Base-by-base conservation (phyloP, 192 early-diverging fungal species). In the Linnemannia zychae region DNA sequence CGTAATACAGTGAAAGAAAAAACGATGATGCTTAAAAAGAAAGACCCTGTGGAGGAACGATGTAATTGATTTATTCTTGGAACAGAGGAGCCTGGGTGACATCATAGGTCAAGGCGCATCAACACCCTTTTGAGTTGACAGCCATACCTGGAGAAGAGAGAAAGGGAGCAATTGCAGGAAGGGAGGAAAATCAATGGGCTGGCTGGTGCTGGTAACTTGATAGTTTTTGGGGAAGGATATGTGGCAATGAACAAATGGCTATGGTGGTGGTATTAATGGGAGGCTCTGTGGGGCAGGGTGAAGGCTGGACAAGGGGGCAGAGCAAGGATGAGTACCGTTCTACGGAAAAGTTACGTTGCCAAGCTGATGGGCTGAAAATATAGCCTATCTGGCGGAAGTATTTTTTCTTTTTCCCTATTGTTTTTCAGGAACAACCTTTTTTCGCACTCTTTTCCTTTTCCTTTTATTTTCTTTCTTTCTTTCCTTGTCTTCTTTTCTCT, bases 361-460 rank as follows among this genome's bases (percentile, higher is more conserved):
- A 63, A 24, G 52, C 52, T n/a, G 12, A 57, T 7, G 11, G 28
- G 31, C 17, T 49, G 13, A 49, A 33, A 31, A 60, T 15, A 63
- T 28, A 63, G 57, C 57, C 57, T 24, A 57, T 24, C 53, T 24
- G 53, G 11, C 22, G 53, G 66, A 38, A 33, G 33, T 33, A 20
- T 67, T 67, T 67, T 67, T 66, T 66, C 31, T 34, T 24, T 3
- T 16, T n/a, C n/a, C n/a, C n/a, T n/a, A 33, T 37, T 38, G 18
- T 13, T 67, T 4, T 24, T 28, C 69, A 71, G 69, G 69, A 71
- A 63, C 73, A 65, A 63, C 36, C 37, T 66, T 76, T 63, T 40
- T 46, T 28, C 44, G 11, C 47, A 7, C 37, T 13, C 20, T 70
- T 60, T 34, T 31, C 60, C 31, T 70, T 31, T 12, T 57, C 49